phyloP scores from a whole-genome alignment of 768 basidiomycete species.

The Boletus reticulatus region DNA sequence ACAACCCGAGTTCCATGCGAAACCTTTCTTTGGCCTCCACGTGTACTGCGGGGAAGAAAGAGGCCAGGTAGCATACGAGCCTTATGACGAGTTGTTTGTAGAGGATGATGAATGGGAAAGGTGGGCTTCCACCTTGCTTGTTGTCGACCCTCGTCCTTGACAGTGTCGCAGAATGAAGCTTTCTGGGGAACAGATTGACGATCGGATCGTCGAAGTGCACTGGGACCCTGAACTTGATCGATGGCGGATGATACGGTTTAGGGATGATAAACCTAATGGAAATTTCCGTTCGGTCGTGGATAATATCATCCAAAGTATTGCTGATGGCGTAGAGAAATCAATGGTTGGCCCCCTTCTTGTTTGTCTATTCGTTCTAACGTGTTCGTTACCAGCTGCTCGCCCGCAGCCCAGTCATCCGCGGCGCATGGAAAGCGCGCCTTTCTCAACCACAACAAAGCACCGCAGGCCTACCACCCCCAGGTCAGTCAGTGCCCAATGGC shows the following conservation, averaged over 20 bases:
- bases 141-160: slow-evolving; percentile 1
- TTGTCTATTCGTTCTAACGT: slow-evolving; percentile 8
- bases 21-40: slow-evolving; percentile 82
- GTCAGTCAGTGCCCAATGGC: slow-evolving; percentile 20
- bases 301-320: slow-evolving; percentile 87
- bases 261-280: slow-evolving; percentile 92
- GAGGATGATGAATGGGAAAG: slow-evolving; percentile 91
- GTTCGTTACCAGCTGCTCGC: slow-evolving; percentile 56
- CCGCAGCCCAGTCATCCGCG: slow-evolving; percentile 60
- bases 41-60: slow-evolving; percentile 75
- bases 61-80: slow-evolving; percentile 63
- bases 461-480: slow-evolving; percentile 20
- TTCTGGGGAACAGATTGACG: slow-evolving; percentile 85
- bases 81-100: slow-evolving; percentile 82
- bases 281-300: slow-evolving; percentile 85
- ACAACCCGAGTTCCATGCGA: slow-evolving; percentile 77
- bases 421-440: slow-evolving; percentile 71
- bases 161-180: slow-evolving; percentile 66
- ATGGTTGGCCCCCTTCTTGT: slow-evolving; percentile 48
- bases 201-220: slow-evolving; percentile 90
- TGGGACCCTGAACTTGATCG: slow-evolving; percentile 69
- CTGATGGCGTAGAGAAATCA: slow-evolving; percentile 91
- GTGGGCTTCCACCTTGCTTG: slow-evolving; percentile 45
- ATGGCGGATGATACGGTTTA: slow-evolving; percentile 92
- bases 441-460: slow-evolving; percentile 35